Conservation (phyloP, 352 stramenopile species). For the Globisporangium sylvaticum region DNA sequence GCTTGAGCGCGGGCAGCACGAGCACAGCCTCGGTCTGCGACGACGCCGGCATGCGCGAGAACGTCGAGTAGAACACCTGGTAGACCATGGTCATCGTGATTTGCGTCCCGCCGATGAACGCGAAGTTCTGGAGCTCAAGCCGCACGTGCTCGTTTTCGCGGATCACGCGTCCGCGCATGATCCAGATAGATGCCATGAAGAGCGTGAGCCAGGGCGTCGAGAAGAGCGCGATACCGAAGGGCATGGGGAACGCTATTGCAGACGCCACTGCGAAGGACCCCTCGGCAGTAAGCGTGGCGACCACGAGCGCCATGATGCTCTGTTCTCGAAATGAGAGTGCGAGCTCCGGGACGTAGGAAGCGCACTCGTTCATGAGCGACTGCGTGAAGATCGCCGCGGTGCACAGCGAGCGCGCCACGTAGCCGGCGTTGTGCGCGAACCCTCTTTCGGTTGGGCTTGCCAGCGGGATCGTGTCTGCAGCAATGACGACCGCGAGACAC, state of each 20-base stretch:
- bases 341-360: neutral
- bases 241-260: slow-evolving; percentile 26
- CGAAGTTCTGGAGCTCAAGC: neutral
- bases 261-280: neutral
- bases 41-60: slow-evolving; percentile 13
- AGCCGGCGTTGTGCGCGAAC: neutral
- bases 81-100: slow-evolving; percentile 20
- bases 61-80: slow-evolving; percentile 25
- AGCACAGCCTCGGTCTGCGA: slow-evolving; percentile 20
- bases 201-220: neutral
- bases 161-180: neutral
- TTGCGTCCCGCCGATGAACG: neutral
- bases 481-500: neutral
- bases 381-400: neutral
- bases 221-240: slow-evolving; percentile 24
- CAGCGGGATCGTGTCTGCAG: neutral
- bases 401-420: neutral
- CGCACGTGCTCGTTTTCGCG: neutral
- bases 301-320: neutral
- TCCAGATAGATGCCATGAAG: neutral
- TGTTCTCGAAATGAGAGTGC: neutral
- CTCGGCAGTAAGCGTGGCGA: neutral
- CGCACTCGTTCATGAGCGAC: neutral
- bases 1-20: slow-evolving; percentile 27
- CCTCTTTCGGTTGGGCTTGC: neutral